A percentile compares a stretch with the other conserved stretches of the same genome.
Conservation (phyloP, 768 basidiomycete species). For the Amanita molliuscula region DNA sequence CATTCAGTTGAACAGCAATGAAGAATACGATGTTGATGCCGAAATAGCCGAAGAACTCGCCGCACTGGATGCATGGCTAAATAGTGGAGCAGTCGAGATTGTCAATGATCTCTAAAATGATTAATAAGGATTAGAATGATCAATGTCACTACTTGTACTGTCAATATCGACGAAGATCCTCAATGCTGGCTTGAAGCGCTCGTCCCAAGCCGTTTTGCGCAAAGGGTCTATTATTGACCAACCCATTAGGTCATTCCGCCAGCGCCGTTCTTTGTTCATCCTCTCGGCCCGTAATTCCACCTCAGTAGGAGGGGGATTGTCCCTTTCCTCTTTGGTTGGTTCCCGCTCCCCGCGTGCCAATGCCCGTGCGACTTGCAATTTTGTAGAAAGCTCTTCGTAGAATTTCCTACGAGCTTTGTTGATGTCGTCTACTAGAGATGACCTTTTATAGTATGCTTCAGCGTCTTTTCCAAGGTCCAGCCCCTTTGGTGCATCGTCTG, state of each 20-base stretch:
- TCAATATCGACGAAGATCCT: constrained; percentile 42
- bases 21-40: constrained; percentile 10
- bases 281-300: constrained; percentile 83
- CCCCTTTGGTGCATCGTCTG: constrained; percentile 32
- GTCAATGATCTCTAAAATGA: constrained; percentile 15
- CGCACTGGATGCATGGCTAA: constrained; percentile 60
- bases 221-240: constrained; percentile 70
- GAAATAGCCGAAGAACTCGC: constrained; percentile 39
- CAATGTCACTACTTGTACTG: constrained; percentile 11
- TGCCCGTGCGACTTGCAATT: constrained; percentile 63
- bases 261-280: constrained; percentile 79
- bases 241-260: constrained; percentile 71
- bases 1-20: not conserved
- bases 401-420: constrained; percentile 65
- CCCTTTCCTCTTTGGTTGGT: constrained; percentile 76
- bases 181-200: constrained; percentile 50
- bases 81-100: constrained; percentile 54
- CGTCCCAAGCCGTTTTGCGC: constrained; percentile 64
- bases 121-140: constrained; percentile 6
- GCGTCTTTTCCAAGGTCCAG: constrained; percentile 62
- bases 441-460: constrained; percentile 64
- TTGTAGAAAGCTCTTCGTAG: constrained; percentile 58
- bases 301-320: constrained; percentile 76
- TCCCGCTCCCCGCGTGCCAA: constrained; percentile 67
- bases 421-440: constrained; percentile 45